Evolutionary conservation across 106 monocot species (phyloP), one percentile per base, ranked within the genome.

Genomic region (Hemerocallis citrina): DNA sequence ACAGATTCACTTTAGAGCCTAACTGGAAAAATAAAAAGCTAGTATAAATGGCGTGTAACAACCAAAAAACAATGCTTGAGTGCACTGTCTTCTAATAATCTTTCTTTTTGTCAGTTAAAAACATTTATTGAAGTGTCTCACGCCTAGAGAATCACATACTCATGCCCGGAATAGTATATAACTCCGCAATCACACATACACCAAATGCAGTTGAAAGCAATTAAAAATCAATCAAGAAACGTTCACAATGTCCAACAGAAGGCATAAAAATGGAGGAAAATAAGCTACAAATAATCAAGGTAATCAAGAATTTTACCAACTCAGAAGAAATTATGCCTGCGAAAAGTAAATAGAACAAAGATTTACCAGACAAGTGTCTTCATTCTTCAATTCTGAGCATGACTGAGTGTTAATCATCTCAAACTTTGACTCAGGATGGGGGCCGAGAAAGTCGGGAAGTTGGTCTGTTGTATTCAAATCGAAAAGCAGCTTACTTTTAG

Each of bases 281-380:
- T 41, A 41, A 41, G 11, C 14, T 7, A 41, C 7, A 41, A 9
- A n/a, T n/a, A n/a, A 55, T 55, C 33, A 30, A 33, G 29, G 32
- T 19, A 55, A 55, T 33, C 54, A 57, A n/a, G 4, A 34, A 58
- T 21, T 5, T 36, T 3, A 22, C 37, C 5, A 20, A 23, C 6
- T 7, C 25, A 13, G 13, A 6, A n/a, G 16, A 7, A 57, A 34
- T 57, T 34, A 34, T 34, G 2, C 31, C 16, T 6, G 21, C 24
- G 11, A 19, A 54, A 29, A 9, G 13, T 1, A 23, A 22, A 63
- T 5, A 46, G 7, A 33, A 24, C 0, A 51, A 36, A 70, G 13
- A 2, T n/a, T 52, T 64, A 79, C 74, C 79, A 31, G 54, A 20
- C n/a, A 66, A 29, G 38, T 17, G 17, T 16, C 24, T 51, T 12